A percentile compares a stretch with the other conserved stretches of the same genome.
Conservation (phyloP, 345 rosid species). For the Eucalyptus sideroxylon region DNA sequence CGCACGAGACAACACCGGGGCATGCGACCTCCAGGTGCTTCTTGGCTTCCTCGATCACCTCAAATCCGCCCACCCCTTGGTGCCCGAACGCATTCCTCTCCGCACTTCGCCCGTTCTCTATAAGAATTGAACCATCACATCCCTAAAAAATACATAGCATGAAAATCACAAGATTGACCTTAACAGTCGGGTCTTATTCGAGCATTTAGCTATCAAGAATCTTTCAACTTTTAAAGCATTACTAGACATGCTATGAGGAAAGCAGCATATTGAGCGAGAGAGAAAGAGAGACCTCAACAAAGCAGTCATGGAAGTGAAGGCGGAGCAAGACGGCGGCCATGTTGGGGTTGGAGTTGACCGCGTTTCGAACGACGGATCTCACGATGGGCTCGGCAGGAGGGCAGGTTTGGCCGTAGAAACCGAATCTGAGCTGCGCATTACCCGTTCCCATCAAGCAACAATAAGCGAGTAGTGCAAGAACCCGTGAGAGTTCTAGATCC, state of each 20-base stretch:
- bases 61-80: too few species aligned
- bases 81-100: too few species aligned
- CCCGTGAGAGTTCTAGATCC: not conserved
- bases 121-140: too few species aligned
- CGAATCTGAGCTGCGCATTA: slow-evolving; percentile 35
- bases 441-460: not conserved
- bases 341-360: slow-evolving; percentile 20
- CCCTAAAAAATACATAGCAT: too few species aligned
- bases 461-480: not conserved
- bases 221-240: not conserved
- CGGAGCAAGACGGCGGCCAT: slow-evolving; percentile 51
- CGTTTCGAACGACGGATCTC: slow-evolving; percentile 20
- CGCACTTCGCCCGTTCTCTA: too few species aligned
- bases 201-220: not conserved
- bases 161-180: too few species aligned
- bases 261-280: not conserved
- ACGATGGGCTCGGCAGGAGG: slow-evolving; percentile 63
- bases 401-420: slow-evolving; percentile 50
- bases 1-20: too few species aligned
- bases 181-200: too few species aligned
- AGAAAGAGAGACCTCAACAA: slow-evolving; percentile 34
- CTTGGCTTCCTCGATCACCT: too few species aligned
- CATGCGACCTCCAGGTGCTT: too few species aligned
- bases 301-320: slow-evolving; percentile 85
- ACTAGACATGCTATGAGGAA: not conserved